Evolutionary conservation across 2,329 filamentous ascomycete species (phyloP).

Genomic region (Penicillium expansum): DNA sequence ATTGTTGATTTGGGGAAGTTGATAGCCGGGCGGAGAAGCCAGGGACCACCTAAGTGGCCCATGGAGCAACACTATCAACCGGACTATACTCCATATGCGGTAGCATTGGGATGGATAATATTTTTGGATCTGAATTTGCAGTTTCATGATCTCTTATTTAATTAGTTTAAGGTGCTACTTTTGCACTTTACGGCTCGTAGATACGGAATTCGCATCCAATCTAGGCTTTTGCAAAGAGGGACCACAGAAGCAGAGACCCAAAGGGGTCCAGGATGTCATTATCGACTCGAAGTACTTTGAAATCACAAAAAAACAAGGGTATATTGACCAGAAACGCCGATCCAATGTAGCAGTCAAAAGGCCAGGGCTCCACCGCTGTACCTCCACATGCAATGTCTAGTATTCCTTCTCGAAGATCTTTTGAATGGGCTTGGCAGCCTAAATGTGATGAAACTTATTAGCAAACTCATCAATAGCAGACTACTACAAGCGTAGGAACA

Average conservation of each 20-base stretch:
- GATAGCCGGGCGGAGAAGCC: slow-evolving; percentile 22
- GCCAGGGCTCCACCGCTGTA: slow-evolving; percentile 5
- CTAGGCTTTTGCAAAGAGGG: background rate
- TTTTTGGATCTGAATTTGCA: background rate
- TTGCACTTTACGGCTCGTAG: background rate
- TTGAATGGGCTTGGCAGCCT: slow-evolving; percentile 86
- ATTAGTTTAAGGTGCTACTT: background rate
- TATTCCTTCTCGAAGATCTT: slow-evolving; percentile 76
- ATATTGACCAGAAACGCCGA: slow-evolving; percentile 29
- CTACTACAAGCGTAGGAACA: slow-evolving; percentile 31
- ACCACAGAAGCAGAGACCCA: background rate
- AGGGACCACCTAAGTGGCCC: slow-evolving; percentile 7
- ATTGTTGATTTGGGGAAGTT: slow-evolving; percentile 17
- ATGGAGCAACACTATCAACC: background rate
- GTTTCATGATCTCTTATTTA: background rate
- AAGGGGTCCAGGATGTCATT: background rate
- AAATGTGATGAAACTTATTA: slow-evolving; percentile 11
- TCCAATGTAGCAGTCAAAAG: slow-evolving; percentile 15
- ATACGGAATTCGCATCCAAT: background rate
- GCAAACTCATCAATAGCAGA: background rate
- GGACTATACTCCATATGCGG: background rate
- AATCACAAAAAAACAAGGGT: slow-evolving; percentile 21
- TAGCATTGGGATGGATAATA: background rate
- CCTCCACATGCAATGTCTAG: slow-evolving; percentile 21
- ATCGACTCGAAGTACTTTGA: slow-evolving; percentile 1